Percentiles rank a stretch among this genome's conserved stretches.
Evolutionary conservation across 23 red algal genomes (phyloP).

Genomic region (Gracilaria gracilis): DNA sequence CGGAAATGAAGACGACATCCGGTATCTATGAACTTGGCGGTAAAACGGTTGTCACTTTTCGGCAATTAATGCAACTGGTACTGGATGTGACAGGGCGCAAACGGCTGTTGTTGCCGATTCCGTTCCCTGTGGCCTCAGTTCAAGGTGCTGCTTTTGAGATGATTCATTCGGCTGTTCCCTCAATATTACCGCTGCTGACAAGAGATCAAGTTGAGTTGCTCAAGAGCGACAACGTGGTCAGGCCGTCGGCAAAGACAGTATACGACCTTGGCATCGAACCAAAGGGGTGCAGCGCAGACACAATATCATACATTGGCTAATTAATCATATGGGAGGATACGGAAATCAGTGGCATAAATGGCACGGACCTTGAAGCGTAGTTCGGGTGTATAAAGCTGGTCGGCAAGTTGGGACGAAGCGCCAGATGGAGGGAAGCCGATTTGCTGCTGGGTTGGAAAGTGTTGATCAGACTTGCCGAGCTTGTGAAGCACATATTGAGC

Average conservation of each 20-base stretch:
- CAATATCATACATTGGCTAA: slow-evolving; percentile 36
- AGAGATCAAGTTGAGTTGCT: slow-evolving; percentile 89
- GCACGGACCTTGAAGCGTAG: slow-evolving; percentile 67
- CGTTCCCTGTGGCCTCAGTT: slow-evolving; percentile 69
- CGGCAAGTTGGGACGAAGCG: slow-evolving; percentile 42
- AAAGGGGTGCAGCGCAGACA: slow-evolving; percentile 34
- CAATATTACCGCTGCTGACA: slow-evolving; percentile 80
- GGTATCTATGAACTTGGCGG: slow-evolving; percentile 88
- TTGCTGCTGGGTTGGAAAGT: slow-evolving; percentile 72
- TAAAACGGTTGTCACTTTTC: slow-evolving; percentile 76
- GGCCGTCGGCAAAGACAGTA: slow-evolving; percentile 45
- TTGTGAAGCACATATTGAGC: slow-evolving; percentile 56
- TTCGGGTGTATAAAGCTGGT: slow-evolving; percentile 65
- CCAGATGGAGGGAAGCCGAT: slow-evolving; percentile 89
- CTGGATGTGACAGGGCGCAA: slow-evolving; percentile 55
- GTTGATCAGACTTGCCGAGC: slow-evolving; percentile 44
- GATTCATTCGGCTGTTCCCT: slow-evolving; percentile 63
- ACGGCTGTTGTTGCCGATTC: slow-evolving; percentile 79
- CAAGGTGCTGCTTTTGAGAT: slow-evolving; percentile 73
- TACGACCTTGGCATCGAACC: slow-evolving; percentile 52
- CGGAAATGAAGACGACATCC: slow-evolving; percentile 18
- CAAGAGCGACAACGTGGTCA: slow-evolving; percentile 79
- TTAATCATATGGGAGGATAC: slow-evolving; percentile 55
- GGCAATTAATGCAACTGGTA: slow-evolving; percentile 75
- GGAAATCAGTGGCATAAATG: slow-evolving; percentile 80